Conservation (phyloP, 371 early-diverging fungal genomes). For the Mortierella sp. region DNA sequence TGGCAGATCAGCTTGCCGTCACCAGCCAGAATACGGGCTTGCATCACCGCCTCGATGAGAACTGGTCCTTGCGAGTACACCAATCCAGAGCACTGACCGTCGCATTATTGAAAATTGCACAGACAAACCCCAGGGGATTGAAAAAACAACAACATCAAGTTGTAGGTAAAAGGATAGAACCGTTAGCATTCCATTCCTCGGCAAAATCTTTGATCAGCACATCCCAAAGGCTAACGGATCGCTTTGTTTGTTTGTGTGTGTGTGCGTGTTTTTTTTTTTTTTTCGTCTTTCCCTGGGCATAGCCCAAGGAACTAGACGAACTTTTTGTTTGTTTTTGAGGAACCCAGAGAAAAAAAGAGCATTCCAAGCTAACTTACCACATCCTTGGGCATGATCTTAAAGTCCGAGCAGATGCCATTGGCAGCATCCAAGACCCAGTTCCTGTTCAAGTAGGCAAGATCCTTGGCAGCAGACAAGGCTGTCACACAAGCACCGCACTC, state of each 20-base stretch:
- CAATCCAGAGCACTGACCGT: constrained; percentile 37
- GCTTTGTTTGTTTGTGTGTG: too few relatives aligned
- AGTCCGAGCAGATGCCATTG: constrained; percentile 30
- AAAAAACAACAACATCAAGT: not conserved
- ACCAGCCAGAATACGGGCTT: constrained; percentile 38
- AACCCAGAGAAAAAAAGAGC: not conserved
- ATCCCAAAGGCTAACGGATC: too few relatives aligned
- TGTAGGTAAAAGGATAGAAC: too few relatives aligned
- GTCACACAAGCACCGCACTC: constrained; percentile 54
- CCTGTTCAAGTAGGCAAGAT: constrained; percentile 41
- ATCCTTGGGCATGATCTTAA: constrained; percentile 42
- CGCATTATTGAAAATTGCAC: not conserved
- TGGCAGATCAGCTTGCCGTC: constrained; percentile 33
- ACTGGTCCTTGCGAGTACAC: constrained; percentile 44
- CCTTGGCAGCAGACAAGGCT: constrained; percentile 43
- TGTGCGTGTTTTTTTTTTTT: too few relatives aligned
- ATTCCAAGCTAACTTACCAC: constrained; percentile 28
- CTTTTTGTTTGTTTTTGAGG: too few relatives aligned
- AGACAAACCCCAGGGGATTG: not conserved
- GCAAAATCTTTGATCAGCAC: too few relatives aligned
- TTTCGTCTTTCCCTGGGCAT: too few relatives aligned
- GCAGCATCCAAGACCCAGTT: constrained; percentile 50
- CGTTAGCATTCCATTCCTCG: too few relatives aligned
- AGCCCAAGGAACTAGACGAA: too few relatives aligned
- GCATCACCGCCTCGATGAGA: constrained; percentile 27